phyloP scores from a whole-genome alignment of 257 asterid genomes.

The Penstemon davidsonii region DNA sequence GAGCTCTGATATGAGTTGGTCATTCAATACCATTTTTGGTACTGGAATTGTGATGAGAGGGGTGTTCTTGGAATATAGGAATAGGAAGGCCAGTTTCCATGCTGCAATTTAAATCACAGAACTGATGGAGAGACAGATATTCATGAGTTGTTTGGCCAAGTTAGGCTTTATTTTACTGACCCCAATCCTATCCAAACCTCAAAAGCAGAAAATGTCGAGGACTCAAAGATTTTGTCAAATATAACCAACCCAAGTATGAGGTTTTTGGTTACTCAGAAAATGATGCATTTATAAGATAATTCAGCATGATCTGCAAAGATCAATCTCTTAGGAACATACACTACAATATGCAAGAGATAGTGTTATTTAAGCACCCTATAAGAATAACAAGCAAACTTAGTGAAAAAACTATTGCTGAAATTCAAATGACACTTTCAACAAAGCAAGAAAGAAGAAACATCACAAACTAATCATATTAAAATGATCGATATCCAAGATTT shows the following conservation, averaged over 20 bases:
- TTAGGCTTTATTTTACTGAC: background rate
- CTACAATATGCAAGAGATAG: background rate
- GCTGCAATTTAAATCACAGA: background rate
- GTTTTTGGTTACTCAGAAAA: background rate
- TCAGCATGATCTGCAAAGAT: background rate
- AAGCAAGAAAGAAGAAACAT: background rate
- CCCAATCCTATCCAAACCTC: background rate
- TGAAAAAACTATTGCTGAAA: background rate
- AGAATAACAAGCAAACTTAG: background rate
- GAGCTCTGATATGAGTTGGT: too few relatives aligned
- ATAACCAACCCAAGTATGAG: background rate
- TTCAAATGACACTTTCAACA: background rate
- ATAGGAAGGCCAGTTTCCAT: background rate
- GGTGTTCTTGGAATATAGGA: background rate
- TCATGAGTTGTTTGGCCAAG: too few relatives aligned
- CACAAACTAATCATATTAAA: background rate
- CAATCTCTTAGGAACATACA: background rate
- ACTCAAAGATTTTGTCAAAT: background rate
- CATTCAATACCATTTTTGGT: background rate
- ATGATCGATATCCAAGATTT: background rate
- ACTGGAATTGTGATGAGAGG: background rate
- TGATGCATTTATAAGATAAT: background rate
- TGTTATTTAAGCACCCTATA: background rate
- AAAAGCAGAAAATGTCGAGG: background rate
- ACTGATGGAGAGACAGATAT: background rate